These are phyloP conservation scores for Raffaelea ambrosiae DNA, from an alignment of 2,329 filamentous ascomycete genomes.

Conservation along the genomic window DNA sequence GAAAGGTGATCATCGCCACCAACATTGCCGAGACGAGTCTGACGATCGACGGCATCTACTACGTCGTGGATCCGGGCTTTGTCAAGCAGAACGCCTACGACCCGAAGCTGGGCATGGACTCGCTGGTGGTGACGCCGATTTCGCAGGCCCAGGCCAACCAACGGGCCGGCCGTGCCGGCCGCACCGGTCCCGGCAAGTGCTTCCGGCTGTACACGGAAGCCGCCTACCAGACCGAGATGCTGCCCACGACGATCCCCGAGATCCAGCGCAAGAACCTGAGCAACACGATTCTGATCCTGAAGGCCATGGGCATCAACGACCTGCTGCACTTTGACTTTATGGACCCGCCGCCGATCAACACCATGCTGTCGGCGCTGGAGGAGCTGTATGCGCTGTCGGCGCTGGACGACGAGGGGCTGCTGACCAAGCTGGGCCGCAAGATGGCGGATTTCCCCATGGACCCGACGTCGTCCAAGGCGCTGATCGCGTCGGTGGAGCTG, in stretches of 20 bases:
- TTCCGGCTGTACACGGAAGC: conserved; percentile 94
- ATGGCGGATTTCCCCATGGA: conserved; percentile 99
- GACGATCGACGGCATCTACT: conserved; percentile 96
- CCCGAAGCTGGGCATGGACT: conserved; percentile 95
- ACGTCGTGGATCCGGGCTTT: conserved; percentile 93
- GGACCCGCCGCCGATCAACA: conserved; percentile 95
- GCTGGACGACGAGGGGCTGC: conserved; percentile 86
- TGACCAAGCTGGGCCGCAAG: conserved; percentile 85
- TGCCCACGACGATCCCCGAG: conserved; percentile 91
- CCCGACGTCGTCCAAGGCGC: conserved; percentile 78
- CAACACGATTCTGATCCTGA: conserved; percentile 91
- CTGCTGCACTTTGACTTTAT: conserved; percentile 97
- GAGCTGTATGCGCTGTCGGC: conserved; percentile 89
- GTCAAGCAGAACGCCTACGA: conserved; percentile 98
- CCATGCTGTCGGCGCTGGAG: conserved; percentile 92
- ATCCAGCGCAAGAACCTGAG: conserved; percentile 93
- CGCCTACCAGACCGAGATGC: conserved; percentile 93
- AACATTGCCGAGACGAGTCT: conserved; percentile 98
- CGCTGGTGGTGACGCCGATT: conserved; percentile 88
- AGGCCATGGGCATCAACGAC: conserved; percentile 99
- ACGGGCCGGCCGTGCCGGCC: conserved; percentile 80
- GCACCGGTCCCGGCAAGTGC: conserved; percentile 92
- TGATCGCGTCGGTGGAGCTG: conserved; percentile 75
- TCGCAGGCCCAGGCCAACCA: conserved; percentile 96
- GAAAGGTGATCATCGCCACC: conserved; percentile 95